Conservation (phyloP, 2,329 filamentous ascomycete species). For the Fusarium haematococcum region DNA sequence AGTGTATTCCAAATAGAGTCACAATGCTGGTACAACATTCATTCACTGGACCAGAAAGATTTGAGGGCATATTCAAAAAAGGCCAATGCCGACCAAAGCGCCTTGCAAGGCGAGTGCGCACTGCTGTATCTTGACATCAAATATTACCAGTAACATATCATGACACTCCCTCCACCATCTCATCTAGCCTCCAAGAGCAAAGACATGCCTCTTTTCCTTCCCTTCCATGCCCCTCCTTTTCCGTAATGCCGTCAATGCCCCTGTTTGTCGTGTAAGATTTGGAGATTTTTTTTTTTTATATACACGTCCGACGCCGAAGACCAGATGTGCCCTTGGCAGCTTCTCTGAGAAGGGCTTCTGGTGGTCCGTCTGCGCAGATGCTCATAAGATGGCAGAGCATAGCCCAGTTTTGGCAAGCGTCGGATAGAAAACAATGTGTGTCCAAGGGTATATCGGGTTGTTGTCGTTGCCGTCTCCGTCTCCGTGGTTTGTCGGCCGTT, state of each 20-base stretch:
- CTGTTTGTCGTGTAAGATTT: conserved; percentile 30
- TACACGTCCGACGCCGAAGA: conserved; percentile 37
- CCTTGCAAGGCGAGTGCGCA: conserved; percentile 5
- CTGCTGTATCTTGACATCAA: conserved; percentile 35
- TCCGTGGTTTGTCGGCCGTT: conserved; percentile 5
- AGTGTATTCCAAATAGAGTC: background rate
- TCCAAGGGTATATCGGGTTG: conserved; percentile 29
- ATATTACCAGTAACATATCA: conserved; percentile 41
- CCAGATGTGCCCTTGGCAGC: conserved; percentile 8
- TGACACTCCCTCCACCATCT: conserved; percentile 33
- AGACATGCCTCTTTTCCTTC: conserved; percentile 17
- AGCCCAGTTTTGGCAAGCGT: conserved; percentile 14
- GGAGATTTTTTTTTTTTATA: conserved; percentile 38
- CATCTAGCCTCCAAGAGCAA: conserved; percentile 30
- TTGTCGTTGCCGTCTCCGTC: conserved; percentile 16
- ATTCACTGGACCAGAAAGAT: background rate
- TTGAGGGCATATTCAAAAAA: conserved; percentile 5
- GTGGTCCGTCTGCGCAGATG: conserved; percentile 6
- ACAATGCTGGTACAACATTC: background rate
- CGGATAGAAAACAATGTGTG: conserved; percentile 27
- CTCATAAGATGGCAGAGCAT: conserved; percentile 6
- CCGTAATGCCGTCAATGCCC: conserved; percentile 25
- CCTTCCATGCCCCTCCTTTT: background rate
- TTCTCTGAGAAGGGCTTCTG: background rate
- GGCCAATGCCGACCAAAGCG: conserved; percentile 3